A percentile compares a stretch with the other conserved stretches of the same genome.
Evolutionary conservation across 2,329 filamentous ascomycete genomes (phyloP).

Genomic region (Ceratocystiopsis brevicomis): DNA sequence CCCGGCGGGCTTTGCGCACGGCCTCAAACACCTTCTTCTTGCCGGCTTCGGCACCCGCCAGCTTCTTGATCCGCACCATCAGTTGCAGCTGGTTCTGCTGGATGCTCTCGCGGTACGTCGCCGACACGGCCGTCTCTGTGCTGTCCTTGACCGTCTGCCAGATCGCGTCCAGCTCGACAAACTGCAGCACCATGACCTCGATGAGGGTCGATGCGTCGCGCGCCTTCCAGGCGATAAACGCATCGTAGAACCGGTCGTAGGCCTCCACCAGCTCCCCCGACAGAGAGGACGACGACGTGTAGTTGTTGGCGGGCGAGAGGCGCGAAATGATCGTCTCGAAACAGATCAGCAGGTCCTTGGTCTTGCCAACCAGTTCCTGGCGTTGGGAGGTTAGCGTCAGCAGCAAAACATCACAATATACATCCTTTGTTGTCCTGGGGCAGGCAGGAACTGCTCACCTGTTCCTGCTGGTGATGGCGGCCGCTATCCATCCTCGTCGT

Average conservation of each 20-base stretch:
- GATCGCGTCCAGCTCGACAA: conserved; percentile 68
- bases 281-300: conserved; percentile 43
- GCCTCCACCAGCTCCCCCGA: conserved; percentile 45
- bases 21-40: conserved; percentile 57
- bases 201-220: conserved; percentile 60
- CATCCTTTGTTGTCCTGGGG: no score
- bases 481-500: no score
- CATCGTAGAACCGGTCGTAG: conserved; percentile 57
- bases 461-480: no score
- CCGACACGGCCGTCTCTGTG: conserved; percentile 51
- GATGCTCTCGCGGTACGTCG: conserved; percentile 63
- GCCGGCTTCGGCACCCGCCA: conserved; percentile 53
- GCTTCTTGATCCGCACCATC: conserved; percentile 59
- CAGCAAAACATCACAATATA: conserved; percentile 29
- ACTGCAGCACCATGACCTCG: conserved; percentile 71
- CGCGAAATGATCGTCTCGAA: conserved; percentile 57
- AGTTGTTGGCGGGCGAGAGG: conserved; percentile 45
- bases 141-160: conserved; percentile 69
- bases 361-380: conserved; percentile 58
- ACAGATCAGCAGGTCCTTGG: conserved; percentile 56
- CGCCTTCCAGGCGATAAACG: conserved; percentile 70
- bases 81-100: conserved; percentile 64
- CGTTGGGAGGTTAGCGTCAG: conserved; percentile 42
- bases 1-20: conserved; percentile 50
- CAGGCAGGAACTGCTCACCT: no score